Evolutionary conservation across 441 rosid genomes (phyloP).

Genomic region (Pelargonium citronellum): DNA sequence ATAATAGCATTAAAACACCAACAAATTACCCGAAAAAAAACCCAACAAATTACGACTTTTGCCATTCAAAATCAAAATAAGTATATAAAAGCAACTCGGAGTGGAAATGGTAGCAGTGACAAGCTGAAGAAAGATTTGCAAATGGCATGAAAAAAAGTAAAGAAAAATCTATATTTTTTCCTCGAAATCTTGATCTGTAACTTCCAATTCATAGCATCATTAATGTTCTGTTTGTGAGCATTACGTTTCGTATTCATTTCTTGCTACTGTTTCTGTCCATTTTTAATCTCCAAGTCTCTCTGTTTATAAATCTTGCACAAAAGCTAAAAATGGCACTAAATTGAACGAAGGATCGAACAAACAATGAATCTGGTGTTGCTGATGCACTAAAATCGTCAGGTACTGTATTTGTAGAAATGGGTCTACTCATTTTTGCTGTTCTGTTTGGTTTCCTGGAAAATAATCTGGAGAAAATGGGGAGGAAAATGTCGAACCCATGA

Average conservation of each 20-base stretch:
- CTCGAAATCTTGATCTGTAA: not conserved
- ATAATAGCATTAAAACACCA: too few species aligned
- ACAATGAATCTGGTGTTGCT: not conserved
- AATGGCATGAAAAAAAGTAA: not conserved
- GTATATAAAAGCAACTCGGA: not conserved
- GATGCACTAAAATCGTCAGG: not conserved
- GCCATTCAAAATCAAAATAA: not conserved
- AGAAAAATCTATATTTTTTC: not conserved
- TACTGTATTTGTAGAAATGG: not conserved
- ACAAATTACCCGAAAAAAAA: too few species aligned
- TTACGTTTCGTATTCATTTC: not conserved
- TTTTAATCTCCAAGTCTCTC: not conserved
- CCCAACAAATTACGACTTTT: too few species aligned
- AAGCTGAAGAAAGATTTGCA: not conserved
- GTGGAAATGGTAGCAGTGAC: not conserved
- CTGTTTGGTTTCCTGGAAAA: not conserved
- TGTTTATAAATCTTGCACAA: not conserved
- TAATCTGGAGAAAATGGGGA: not conserved
- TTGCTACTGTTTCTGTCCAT: not conserved
- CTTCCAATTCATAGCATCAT: not conserved
- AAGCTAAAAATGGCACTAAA: not conserved
- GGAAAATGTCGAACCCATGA: not conserved
- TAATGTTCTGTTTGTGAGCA: not conserved
- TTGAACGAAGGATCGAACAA: not conserved
- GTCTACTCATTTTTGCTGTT: not conserved